A percentile compares a stretch with the other conserved stretches of the same genome.
phyloP scores from a whole-genome alignment of 176 grass and related monocot genomes.

The Lolium rigidum region DNA sequence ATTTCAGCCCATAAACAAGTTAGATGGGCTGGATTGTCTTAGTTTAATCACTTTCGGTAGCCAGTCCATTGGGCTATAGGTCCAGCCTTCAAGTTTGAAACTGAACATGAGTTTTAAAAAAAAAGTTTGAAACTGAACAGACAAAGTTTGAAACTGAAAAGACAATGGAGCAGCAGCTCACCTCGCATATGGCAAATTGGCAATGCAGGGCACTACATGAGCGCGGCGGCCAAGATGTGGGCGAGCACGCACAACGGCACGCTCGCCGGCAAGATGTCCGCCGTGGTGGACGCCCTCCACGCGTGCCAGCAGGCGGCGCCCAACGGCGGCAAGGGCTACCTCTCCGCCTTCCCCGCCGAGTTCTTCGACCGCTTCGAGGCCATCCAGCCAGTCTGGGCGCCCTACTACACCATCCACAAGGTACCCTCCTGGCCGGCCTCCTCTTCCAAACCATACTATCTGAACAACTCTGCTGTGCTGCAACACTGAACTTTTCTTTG shows the following conservation, averaged over 20 bases:
- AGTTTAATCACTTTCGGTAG: too few species aligned
- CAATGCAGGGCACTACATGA: conserved; percentile 88
- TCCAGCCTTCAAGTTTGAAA: too few species aligned
- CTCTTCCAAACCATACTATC: background rate
- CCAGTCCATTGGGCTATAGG: too few species aligned
- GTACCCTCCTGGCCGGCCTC: conserved; percentile 9
- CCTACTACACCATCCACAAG: conserved; percentile 99
- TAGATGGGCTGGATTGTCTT: background rate
- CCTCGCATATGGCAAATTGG: background rate
- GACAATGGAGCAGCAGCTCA: too few species aligned
- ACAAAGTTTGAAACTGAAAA: too few species aligned
- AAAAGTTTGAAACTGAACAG: too few species aligned
- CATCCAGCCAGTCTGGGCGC: conserved; percentile 84
- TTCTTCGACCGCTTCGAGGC: conserved; percentile 96
- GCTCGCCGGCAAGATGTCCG: conserved; percentile 71
- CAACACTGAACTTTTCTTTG: background rate
- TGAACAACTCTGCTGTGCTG: background rate
- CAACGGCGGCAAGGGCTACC: conserved; percentile 74
- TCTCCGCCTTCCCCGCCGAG: conserved; percentile 93
- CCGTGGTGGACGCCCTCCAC: conserved; percentile 67
- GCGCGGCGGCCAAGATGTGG: conserved; percentile 80
- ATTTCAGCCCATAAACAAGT: background rate
- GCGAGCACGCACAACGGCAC: conserved; percentile 83
- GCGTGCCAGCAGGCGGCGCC: conserved; percentile 65
- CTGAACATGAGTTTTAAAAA: too few species aligned